Percentiles rank a stretch among this genome's conserved stretches.
phyloP scores from a whole-genome alignment of 306 rosid species.

The Senna tora region DNA sequence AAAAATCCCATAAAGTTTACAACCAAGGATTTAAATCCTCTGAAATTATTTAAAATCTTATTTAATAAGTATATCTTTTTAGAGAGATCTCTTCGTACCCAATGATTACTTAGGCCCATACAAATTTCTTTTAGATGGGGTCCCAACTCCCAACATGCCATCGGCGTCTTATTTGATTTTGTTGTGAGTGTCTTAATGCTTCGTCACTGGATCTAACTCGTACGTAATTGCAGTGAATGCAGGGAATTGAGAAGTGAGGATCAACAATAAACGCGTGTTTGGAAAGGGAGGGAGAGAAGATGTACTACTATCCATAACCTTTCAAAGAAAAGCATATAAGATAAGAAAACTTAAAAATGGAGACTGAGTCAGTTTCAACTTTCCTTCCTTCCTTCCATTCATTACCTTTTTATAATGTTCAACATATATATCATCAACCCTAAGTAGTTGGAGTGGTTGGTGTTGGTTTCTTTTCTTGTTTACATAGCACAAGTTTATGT shows the following conservation, averaged over 20 bases:
- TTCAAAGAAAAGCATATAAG: not conserved
- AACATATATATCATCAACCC: slow-evolving; percentile 1
- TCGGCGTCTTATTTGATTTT: too few relatives aligned
- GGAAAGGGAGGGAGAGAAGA: not conserved
- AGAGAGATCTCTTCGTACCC: too few relatives aligned
- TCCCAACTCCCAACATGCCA: too few relatives aligned
- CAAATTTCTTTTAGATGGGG: too few relatives aligned
- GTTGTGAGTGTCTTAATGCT: too few relatives aligned
- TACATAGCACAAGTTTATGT: not conserved
- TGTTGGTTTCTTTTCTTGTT: not conserved
- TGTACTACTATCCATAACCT: not conserved
- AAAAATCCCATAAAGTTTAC: too few relatives aligned
- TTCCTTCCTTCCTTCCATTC: not conserved
- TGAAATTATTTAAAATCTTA: too few relatives aligned
- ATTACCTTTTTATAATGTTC: not conserved
- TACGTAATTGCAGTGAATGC: not conserved
- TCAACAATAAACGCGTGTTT: not conserved
- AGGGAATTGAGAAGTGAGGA: not conserved
- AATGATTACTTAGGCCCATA: too few relatives aligned
- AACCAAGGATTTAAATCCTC: too few relatives aligned
- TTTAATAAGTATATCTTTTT: too few relatives aligned
- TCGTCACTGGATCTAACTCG: not conserved
- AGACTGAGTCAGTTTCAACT: slow-evolving; percentile 7
- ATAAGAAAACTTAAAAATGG: not conserved
- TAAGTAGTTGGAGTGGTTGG: not conserved